phyloP scores from a whole-genome alignment of 805 yeast species.

The Schwanniomyces pseudopolymorphus region DNA sequence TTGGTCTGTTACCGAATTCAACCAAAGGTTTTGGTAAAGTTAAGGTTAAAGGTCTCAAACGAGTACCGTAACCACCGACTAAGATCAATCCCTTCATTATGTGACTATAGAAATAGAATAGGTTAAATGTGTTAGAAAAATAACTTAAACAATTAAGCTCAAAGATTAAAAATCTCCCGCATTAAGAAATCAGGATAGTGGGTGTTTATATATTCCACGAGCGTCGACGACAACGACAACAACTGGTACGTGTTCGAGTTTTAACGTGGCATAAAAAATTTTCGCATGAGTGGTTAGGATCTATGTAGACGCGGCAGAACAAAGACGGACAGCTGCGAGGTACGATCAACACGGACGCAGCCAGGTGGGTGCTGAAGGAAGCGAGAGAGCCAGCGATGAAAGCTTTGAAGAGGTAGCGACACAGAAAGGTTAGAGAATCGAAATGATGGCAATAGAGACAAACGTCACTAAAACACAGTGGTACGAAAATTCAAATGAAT shows the following conservation, averaged over 20 bases:
- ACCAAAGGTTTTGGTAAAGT: slow-evolving; percentile 96
- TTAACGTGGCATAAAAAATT: slow-evolving; percentile 8
- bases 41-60: slow-evolving; percentile 96
- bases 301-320: neutral
- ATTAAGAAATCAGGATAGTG: neutral
- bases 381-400: neutral
- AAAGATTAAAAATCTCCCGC: neutral
- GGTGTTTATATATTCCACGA: slow-evolving; percentile 3
- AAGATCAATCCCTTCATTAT: slow-evolving; percentile 93
- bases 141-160: slow-evolving; percentile 3
- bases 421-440: too few relatives aligned
- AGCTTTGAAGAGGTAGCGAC: too few relatives aligned
- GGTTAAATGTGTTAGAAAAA: neutral
- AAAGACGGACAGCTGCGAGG: neutral
- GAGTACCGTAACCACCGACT: slow-evolving; percentile 99
- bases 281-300: slow-evolving; percentile 3
- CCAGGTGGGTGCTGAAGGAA: neutral
- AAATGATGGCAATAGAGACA: too few relatives aligned
- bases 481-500: too few relatives aligned
- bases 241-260: slow-evolving; percentile 6
- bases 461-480: too few relatives aligned
- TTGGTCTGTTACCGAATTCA: slow-evolving; percentile 98
- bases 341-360: neutral
- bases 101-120: neutral
- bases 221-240: neutral